phyloP scores from a whole-genome alignment of 2,329 filamentous ascomycete species.

The Talaromyces verruculosus region DNA sequence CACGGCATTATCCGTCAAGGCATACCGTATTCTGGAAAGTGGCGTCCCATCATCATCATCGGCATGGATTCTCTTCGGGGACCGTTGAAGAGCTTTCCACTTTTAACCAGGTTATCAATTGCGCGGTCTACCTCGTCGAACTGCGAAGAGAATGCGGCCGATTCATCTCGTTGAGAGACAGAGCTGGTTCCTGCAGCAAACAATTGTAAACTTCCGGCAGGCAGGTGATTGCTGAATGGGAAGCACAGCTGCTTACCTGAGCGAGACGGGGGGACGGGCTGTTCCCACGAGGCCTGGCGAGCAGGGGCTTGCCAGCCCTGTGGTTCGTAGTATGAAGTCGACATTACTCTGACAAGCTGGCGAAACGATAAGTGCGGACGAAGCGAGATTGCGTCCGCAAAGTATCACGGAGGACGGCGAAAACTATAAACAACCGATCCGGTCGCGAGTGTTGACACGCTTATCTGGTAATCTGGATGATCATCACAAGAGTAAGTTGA shows the following conservation, averaged over 20 bases:
- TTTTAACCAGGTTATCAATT: slow-evolving; percentile 93
- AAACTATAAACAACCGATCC: slow-evolving; percentile 4
- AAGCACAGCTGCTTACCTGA: slow-evolving; percentile 56
- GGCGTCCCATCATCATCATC: slow-evolving; percentile 60
- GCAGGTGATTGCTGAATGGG: neutral
- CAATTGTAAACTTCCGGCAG: neutral
- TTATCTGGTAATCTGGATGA: neutral
- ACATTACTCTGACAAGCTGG: slow-evolving; percentile 36
- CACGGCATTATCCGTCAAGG: slow-evolving; percentile 27
- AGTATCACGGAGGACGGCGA: slow-evolving; percentile 21
- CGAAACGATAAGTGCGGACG: neutral
- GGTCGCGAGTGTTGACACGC: slow-evolving; percentile 10
- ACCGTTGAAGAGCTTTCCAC: slow-evolving; percentile 81
- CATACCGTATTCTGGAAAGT: slow-evolving; percentile 62
- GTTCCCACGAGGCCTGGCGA: slow-evolving; percentile 70
- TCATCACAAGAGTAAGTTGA: neutral
- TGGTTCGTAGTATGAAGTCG: slow-evolving; percentile 68
- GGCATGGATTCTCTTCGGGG: slow-evolving; percentile 78
- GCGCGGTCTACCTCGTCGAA: slow-evolving; percentile 96
- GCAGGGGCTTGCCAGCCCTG: slow-evolving; percentile 62
- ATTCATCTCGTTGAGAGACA: slow-evolving; percentile 68
- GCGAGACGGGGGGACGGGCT: slow-evolving; percentile 68
- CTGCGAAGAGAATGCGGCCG: slow-evolving; percentile 77
- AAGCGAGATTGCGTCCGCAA: slow-evolving; percentile 15
- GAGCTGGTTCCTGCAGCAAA: slow-evolving; percentile 67